Percentiles rank a stretch among this genome's conserved stretches.
These are phyloP conservation scores for Proliferodiscus dingleyae DNA, from an alignment of 2,329 filamentous ascomycete genomes.

Conservation along the genomic window DNA sequence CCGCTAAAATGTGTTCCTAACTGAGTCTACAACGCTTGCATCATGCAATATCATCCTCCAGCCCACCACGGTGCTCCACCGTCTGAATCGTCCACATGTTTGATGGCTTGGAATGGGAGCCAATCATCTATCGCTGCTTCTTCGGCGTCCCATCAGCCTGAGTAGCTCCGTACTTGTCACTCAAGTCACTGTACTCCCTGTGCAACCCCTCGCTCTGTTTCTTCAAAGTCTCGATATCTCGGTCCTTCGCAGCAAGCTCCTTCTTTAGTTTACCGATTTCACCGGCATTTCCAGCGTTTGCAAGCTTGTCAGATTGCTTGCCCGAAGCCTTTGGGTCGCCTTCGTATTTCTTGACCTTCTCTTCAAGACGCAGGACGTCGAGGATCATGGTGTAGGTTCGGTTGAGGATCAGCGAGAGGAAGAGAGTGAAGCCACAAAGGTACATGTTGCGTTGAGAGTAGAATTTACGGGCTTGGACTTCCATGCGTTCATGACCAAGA, in stretches of 20 bases:
- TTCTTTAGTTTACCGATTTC: conserved; percentile 67
- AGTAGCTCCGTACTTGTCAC: conserved; percentile 70
- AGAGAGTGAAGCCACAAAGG: conserved; percentile 97
- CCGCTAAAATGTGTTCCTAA: background rate
- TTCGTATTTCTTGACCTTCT: conserved; percentile 81
- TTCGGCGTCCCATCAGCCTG: conserved; percentile 47
- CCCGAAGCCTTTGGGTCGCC: conserved; percentile 53
- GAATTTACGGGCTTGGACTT: conserved; percentile 99
- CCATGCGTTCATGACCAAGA: conserved; percentile 90
- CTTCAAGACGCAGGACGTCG: conserved; percentile 64
- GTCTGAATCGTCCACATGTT: background rate
- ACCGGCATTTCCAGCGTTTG: conserved; percentile 66
- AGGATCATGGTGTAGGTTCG: conserved; percentile 85
- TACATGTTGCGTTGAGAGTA: conserved; percentile 99
- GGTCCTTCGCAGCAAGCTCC: conserved; percentile 67
- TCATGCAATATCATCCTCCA: background rate
- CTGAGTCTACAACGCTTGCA: background rate
- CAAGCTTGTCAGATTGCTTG: conserved; percentile 69
- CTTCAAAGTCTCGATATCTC: conserved; percentile 81
- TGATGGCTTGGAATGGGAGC: too few species aligned
- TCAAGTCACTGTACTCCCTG: conserved; percentile 79
- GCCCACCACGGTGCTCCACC: background rate
- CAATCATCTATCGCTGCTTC: conserved; percentile 44
- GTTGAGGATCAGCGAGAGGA: conserved; percentile 97
- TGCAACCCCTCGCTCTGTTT: conserved; percentile 83